Evolutionary conservation across 75 land plant genomes (phyloP), one percentile per base, ranked within the genome.

Genomic region (Picea glauca): DNA sequence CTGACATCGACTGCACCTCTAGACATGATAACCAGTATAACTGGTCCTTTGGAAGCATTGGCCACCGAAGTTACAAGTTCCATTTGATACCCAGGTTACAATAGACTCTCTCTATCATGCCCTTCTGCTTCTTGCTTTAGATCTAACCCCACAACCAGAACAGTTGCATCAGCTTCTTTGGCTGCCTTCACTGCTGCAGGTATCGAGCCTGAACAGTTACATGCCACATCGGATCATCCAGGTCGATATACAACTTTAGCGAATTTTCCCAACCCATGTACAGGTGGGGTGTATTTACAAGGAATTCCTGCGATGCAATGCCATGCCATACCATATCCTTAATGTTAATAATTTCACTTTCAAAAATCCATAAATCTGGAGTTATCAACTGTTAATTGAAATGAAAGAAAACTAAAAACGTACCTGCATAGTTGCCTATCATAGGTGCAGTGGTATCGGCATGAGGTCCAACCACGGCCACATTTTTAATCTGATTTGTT

Each of bases 51-150:
- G 0, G 83, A 50, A 1, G 38, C 81, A 5, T 40, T 3, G 2
- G 81, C 78, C 33, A 91, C 87, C 20, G 76, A 31, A 1, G 9
- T 59, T n/a, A 91, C 61, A 2, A 91, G 62, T 17, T 85, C 33
- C 14, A 20, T 59, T 72, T 91, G 93, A 26, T 80, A 62, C 11
- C 91, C 91, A 2, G 93, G 93, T 3, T 88, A 80, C 0, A 72
- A 32, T 1, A 91, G 76, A 30, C 56, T 58, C 1, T 13, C 54
- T 58, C 91, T 72, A 40, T 88, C 93, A 30, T 5, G 6, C 1
- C 63, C 38, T 78, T 88, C 93, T 1, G 79, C 75, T 59, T 91
- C 93, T 2, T 79, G 20, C 1, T 83, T 35, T 20, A 75, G 62
- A 60, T 87, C 85, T 6, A 82, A 13, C 0, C 93, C 93, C 30